Conservation (phyloP, 768 basidiomycete species). For the Lactifluus hygrophoroides region DNA sequence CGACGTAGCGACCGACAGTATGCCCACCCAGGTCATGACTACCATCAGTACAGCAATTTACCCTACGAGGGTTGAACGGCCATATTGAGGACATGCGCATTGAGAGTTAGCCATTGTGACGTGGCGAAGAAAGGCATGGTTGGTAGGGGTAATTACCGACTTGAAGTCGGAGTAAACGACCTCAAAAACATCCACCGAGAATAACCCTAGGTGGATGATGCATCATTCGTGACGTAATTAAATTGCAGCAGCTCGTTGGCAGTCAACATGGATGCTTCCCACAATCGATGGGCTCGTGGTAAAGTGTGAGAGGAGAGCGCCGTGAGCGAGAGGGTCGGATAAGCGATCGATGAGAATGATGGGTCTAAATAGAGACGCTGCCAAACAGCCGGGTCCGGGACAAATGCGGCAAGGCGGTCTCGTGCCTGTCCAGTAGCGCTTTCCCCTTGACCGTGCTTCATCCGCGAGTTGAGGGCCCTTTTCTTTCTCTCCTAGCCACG, state of each 20-base stretch:
- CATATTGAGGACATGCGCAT: not conserved
- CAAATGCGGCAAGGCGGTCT: constrained; percentile 13
- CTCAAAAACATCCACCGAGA: not conserved
- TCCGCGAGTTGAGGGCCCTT: not conserved
- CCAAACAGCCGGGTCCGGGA: constrained; percentile 5
- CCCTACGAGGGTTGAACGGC: not conserved
- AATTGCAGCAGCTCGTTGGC: too few species aligned
- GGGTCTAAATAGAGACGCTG: not conserved
- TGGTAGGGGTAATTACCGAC: not conserved
- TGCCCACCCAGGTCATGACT: not conserved
- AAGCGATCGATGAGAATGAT: constrained; percentile 8
- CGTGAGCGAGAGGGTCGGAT: too few species aligned
- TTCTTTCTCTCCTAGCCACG: constrained; percentile 1
- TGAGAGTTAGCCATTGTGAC: not conserved
- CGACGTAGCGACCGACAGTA: not conserved
- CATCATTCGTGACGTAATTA: too few species aligned
- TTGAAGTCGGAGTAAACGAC: not conserved
- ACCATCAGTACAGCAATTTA: not conserved
- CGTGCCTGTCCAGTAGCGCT: not conserved
- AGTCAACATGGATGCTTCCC: not conserved
- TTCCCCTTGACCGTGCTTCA: not conserved
- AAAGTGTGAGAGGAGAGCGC: not conserved
- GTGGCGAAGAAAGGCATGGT: not conserved
- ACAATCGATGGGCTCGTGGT: not conserved
- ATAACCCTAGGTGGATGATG: not conserved